Evolutionary conservation across 768 basidiomycete species (phyloP).

Genomic region (Lenzites betulinus): DNA sequence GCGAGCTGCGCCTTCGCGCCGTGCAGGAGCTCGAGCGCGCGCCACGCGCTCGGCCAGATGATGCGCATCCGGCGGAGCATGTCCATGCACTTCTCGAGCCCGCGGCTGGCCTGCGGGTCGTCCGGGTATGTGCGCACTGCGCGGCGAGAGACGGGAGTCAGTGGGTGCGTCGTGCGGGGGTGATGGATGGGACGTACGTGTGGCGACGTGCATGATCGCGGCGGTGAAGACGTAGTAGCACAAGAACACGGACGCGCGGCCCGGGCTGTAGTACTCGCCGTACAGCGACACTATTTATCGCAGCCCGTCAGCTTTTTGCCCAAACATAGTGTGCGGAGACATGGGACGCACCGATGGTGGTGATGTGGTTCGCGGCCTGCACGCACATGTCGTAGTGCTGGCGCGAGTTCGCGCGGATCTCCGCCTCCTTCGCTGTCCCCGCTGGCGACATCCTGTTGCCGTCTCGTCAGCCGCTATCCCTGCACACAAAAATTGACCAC

Average conservation of each 20-base stretch:
- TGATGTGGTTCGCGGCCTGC: slow-evolving; percentile 78
- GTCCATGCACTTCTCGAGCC: slow-evolving; percentile 68
- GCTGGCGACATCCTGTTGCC: slow-evolving; percentile 17
- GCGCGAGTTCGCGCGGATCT: slow-evolving; percentile 54
- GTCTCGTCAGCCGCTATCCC: too few species aligned
- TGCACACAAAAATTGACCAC: not conserved
- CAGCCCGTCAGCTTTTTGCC: not conserved
- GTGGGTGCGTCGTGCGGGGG: too few species aligned
- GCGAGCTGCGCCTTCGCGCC: slow-evolving; percentile 51
- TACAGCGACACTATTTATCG: slow-evolving; percentile 52
- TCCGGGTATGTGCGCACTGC: slow-evolving; percentile 63
- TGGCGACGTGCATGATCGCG: slow-evolving; percentile 77
- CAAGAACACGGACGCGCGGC: slow-evolving; percentile 65
- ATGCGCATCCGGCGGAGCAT: slow-evolving; percentile 63
- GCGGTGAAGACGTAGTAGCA: slow-evolving; percentile 83
- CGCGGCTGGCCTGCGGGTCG: slow-evolving; percentile 69
- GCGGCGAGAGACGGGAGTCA: not conserved
- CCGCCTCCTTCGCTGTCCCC: slow-evolving; percentile 45
- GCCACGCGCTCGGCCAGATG: slow-evolving; percentile 76
- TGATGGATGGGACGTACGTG: slow-evolving; percentile 40
- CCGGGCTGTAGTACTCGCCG: slow-evolving; percentile 61
- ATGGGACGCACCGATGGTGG: slow-evolving; percentile 55
- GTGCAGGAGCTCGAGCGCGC: slow-evolving; percentile 70
- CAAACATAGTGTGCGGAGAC: not conserved
- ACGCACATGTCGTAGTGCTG: slow-evolving; percentile 75